These are phyloP conservation scores for Lachancea lanzarotensis DNA, from an alignment of 805 yeast genomes.

Conservation along the genomic window DNA sequence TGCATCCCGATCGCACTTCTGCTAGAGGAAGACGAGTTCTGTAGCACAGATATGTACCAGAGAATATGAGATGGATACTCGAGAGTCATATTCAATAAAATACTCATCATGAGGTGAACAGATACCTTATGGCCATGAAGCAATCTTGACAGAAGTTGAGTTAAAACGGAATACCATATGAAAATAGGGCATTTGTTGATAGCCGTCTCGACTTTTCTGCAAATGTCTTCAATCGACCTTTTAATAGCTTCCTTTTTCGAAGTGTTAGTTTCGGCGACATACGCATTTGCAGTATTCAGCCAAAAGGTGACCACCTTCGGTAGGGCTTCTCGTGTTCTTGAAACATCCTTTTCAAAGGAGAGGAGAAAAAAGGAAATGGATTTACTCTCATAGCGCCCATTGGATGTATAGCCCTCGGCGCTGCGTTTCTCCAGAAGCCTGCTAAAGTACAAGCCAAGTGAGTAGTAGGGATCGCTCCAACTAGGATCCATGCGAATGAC, in stretches of 20 bases:
- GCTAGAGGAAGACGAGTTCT: slow-evolving; percentile 47
- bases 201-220: slow-evolving; percentile 42
- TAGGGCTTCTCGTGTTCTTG: slow-evolving; percentile 70
- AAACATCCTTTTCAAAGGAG: slow-evolving; percentile 38
- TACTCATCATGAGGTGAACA: slow-evolving; percentile 46
- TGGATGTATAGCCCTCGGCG: slow-evolving; percentile 32
- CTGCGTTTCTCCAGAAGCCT: slow-evolving; percentile 66
- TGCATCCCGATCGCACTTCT: slow-evolving; percentile 42
- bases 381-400: slow-evolving; percentile 26
- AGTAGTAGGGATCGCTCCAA: slow-evolving; percentile 78
- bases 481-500: slow-evolving; percentile 48
- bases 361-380: slow-evolving; percentile 27
- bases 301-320: slow-evolving; percentile 89
- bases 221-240: slow-evolving; percentile 40
- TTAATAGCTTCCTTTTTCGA: slow-evolving; percentile 26
- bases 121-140: slow-evolving; percentile 55
- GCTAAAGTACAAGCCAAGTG: slow-evolving; percentile 71
- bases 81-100: slow-evolving; percentile 50
- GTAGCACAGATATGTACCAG: slow-evolving; percentile 65
- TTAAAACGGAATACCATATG: slow-evolving; percentile 75
- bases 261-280: slow-evolving; percentile 17
- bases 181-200: slow-evolving; percentile 43
- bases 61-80: slow-evolving; percentile 76
- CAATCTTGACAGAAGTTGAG: slow-evolving; percentile 79
- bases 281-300: slow-evolving; percentile 55